These are phyloP conservation scores for Mortierella sp. DNA, from an alignment of 371 early-diverging fungal species.

Conservation along the genomic window DNA sequence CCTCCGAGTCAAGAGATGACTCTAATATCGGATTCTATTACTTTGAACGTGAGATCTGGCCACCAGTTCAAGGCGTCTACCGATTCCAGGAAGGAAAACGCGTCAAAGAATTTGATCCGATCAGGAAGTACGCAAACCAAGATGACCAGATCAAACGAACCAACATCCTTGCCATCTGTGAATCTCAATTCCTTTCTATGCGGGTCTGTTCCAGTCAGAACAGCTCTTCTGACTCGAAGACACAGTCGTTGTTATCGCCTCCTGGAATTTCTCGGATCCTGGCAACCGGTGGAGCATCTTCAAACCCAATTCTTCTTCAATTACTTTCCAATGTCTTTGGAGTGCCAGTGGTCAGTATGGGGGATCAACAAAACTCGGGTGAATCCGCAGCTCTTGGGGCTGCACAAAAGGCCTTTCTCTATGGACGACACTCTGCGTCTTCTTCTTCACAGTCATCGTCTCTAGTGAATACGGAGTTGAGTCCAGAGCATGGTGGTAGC, in stretches of 20 bases:
- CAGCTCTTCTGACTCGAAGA: not conserved
- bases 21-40: conserved; percentile 75
- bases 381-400: conserved; percentile 56
- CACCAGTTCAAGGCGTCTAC: conserved; percentile 74
- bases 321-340: conserved; percentile 79
- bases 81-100: conserved; percentile 65
- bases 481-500: not conserved
- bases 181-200: conserved; percentile 83
- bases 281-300: conserved; percentile 83
- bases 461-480: too few relatives aligned
- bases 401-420: conserved; percentile 46
- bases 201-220: conserved; percentile 38
- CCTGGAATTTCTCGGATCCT: conserved; percentile 57
- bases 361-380: conserved; percentile 19
- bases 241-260: conserved; percentile 6
- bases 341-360: conserved; percentile 64
- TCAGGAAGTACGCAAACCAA: not conserved
- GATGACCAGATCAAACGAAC: conserved; percentile 23
- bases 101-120: conserved; percentile 59
- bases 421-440: conserved; percentile 2
- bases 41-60: conserved; percentile 81
- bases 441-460: too few relatives aligned
- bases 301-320: conserved; percentile 65
- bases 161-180: conserved; percentile 76
- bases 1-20: conserved; percentile 1